phyloP scores from a whole-genome alignment of 257 asterid genomes.

The Euphrasia confusa region DNA sequence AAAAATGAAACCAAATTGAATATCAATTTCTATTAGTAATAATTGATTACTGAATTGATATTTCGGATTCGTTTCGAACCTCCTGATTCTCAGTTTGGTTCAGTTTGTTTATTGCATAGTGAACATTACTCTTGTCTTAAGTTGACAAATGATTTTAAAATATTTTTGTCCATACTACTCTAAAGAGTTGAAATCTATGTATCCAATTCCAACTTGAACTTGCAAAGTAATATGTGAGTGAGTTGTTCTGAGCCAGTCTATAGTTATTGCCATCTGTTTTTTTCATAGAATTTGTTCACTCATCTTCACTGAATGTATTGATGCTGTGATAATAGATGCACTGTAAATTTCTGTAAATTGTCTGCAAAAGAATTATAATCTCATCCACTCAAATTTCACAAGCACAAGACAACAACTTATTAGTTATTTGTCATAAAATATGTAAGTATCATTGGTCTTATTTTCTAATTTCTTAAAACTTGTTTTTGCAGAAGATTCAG shows the following conservation, averaged over 20 bases:
- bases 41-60: background rate
- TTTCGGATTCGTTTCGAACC: background rate
- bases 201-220: background rate
- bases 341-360: background rate
- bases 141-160: background rate
- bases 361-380: constrained; percentile 8
- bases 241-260: background rate
- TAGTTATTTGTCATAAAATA: background rate
- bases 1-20: background rate
- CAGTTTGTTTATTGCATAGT: background rate
- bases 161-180: background rate
- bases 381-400: constrained; percentile 1
- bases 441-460: background rate
- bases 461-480: background rate
- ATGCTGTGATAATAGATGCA: background rate
- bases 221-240: background rate
- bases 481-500: constrained; percentile 50
- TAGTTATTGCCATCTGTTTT: constrained; percentile 1
- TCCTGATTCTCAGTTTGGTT: background rate
- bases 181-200: background rate
- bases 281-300: background rate
- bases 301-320: background rate
- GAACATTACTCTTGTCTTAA: background rate
- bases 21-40: background rate
- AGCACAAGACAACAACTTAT: background rate